phyloP scores from a whole-genome alignment of 2,329 filamentous ascomycete genomes.

The Trichocomaceae sp. region DNA sequence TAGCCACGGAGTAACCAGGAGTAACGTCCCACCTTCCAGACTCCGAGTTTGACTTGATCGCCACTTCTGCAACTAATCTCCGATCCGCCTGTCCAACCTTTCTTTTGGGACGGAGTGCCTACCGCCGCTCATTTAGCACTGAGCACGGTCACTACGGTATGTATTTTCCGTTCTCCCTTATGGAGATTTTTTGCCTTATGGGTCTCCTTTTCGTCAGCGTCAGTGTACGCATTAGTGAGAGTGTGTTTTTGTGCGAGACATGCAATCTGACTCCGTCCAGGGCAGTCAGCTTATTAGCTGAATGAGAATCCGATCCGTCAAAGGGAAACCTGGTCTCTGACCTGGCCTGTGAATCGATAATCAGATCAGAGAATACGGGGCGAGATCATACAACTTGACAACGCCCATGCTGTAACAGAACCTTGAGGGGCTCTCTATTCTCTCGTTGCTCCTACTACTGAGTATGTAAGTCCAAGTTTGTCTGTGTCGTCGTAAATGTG shows the following conservation, averaged over 20 bases:
- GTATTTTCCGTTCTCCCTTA: not conserved
- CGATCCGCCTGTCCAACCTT: constrained; percentile 10
- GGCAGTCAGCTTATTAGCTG: not conserved
- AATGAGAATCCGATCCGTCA: not conserved
- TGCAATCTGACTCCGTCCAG: not conserved
- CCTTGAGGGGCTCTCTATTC: not conserved
- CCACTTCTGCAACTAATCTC: constrained; percentile 7
- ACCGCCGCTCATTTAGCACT: not conserved
- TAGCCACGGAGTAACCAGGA: constrained; percentile 1
- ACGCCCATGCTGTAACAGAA: constrained; percentile 9
- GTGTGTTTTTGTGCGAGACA: constrained; percentile 1
- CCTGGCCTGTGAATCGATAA: not conserved
- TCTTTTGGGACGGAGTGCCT: not conserved
- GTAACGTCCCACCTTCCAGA: not conserved
- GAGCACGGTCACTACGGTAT: not conserved
- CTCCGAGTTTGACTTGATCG: constrained; percentile 2
- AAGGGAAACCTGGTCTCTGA: not conserved
- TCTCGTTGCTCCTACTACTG: not conserved
- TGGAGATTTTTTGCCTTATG: not conserved
- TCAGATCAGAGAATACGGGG: not conserved
- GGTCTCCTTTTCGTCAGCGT: not conserved
- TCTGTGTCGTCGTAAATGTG: not conserved
- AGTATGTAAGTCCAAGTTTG: not conserved
- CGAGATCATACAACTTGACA: constrained; percentile 4
- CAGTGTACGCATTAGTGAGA: not conserved